These are phyloP conservation scores for Coemansia pectinata DNA, from an alignment of 192 early-diverging fungal species.

Conservation along the genomic window DNA sequence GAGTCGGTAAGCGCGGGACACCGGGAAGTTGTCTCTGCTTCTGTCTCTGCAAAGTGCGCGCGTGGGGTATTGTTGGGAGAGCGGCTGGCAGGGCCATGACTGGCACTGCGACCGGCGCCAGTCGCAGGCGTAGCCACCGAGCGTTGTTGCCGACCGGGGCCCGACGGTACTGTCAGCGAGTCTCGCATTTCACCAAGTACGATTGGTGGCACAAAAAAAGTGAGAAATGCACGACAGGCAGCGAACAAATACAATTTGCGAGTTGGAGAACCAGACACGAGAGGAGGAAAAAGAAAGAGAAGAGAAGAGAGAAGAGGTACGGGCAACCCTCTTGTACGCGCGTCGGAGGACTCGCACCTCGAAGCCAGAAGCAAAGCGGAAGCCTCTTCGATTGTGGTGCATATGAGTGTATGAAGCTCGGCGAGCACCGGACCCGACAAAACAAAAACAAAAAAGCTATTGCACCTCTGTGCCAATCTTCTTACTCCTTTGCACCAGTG, in stretches of 20 bases:
- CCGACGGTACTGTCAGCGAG: constrained; percentile 1
- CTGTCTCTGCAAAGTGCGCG: constrained; percentile 10
- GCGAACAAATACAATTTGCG: not conserved
- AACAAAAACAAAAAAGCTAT: not conserved
- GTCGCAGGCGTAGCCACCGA: not conserved
- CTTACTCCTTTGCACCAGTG: not conserved
- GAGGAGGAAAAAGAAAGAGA: not conserved
- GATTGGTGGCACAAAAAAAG: not conserved
- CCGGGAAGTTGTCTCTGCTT: not conserved
- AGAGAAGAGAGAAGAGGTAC: not conserved
- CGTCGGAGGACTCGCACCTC: not conserved
- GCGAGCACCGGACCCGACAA: not conserved
- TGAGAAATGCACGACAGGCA: not conserved
- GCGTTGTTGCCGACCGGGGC: not conserved
- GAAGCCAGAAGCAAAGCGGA: constrained; percentile 4
- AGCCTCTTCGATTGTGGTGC: not conserved
- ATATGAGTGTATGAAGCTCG: not conserved
- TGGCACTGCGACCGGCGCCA: constrained; percentile 7
- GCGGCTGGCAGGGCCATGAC: constrained; percentile 1
- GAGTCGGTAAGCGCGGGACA: constrained; percentile 8
- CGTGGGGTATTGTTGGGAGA: not conserved
- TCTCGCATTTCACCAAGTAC: constrained; percentile 4
- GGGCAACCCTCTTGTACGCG: not conserved
- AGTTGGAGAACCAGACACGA: not conserved
- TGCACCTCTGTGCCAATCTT: not conserved